A percentile compares a stretch with the other conserved stretches of the same genome.
phyloP scores from a whole-genome alignment of 2,329 filamentous ascomycete species.

The Aspergillus felis region DNA sequence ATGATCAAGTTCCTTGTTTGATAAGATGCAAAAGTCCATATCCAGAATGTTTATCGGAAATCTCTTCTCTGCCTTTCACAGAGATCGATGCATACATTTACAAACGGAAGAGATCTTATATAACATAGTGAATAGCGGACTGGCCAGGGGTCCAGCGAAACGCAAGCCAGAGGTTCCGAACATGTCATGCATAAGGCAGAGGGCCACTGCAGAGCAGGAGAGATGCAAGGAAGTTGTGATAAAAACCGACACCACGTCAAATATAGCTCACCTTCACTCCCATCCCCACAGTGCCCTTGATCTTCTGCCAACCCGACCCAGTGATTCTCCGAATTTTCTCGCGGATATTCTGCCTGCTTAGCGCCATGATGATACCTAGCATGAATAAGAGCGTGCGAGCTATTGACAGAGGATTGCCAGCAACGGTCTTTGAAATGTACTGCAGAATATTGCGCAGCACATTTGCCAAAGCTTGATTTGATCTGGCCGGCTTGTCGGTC shows the following conservation, averaged over 20 bases:
- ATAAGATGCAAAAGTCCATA: not conserved
- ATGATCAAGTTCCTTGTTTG: not conserved
- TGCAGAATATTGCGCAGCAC: conserved; percentile 49
- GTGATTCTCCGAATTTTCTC: conserved; percentile 69
- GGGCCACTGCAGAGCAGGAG: not conserved
- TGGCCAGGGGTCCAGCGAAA: conserved; percentile 2
- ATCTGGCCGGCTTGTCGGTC: conserved; percentile 33
- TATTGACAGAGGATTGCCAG: conserved; percentile 53
- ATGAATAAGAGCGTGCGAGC: conserved; percentile 71
- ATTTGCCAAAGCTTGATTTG: conserved; percentile 42
- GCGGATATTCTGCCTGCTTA: conserved; percentile 71
- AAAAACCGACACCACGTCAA: conserved; percentile 37
- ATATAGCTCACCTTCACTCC: conserved; percentile 97
- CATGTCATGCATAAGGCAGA: not conserved
- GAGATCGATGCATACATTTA: conserved; percentile 5
- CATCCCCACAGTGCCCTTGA: conserved; percentile 85
- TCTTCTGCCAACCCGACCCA: conserved; percentile 71
- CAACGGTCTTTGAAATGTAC: conserved; percentile 49
- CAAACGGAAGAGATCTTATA: conserved; percentile 6
- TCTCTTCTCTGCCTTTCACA: not conserved
- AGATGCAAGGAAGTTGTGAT: conserved; percentile 10
- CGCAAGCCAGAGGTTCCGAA: conserved; percentile 4
- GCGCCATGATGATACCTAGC: conserved; percentile 69
- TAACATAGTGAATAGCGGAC: conserved; percentile 2
- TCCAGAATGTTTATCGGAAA: not conserved